Base-by-base conservation (phyloP, 495 filamentous ascomycete species). In the Penicillium angulare region DNA sequence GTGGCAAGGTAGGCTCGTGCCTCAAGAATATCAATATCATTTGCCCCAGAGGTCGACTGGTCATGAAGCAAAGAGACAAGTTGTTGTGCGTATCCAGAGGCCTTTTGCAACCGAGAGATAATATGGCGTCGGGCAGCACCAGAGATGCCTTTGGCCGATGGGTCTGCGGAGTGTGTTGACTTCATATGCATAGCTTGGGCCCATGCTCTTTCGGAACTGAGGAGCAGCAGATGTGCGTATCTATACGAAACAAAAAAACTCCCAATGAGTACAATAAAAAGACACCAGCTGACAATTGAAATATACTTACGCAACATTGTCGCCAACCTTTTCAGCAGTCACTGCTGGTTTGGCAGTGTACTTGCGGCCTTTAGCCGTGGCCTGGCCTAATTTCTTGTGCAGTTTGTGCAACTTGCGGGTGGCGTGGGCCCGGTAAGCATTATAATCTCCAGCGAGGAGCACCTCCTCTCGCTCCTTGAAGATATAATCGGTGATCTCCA, bases 151-250 rank as follows among this genome's bases (percentile, higher is more conserved):
- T 89, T 85, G 27, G 80, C 78, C 7, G 78, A 73, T 34, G 75
- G 72, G 55, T 92, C 90, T 57, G 88, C 83, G 33, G 89, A 81
- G 65, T 95, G 88, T 18, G 81, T 69, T 5, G 90, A 81, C 67
- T 96, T 96, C 80, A 97, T 89, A 56, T 87, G 79, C 90, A 96
- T 93, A 43, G 92, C 95, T 63, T 96, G 85, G 1, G 95, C 95
- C 91, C 95, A 97, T 44, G 95, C 89, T 55, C 95, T 81, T 72
- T 99, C 95, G 49, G 91, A 81, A 26, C 85, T 86, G 55, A 96
- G 81, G 46, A 99, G 79, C 34, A 92, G 77, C 34, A 95, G 79
- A 51, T 89, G 78, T 32, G 87, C 82, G 64, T 86, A 92, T 61
- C 92, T 96, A 49, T 22, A 43, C 49, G 34, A 46, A 36, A 8